Evolutionary conservation across 148 eudicot species (phyloP).

Genomic region (Camellia japonica): DNA sequence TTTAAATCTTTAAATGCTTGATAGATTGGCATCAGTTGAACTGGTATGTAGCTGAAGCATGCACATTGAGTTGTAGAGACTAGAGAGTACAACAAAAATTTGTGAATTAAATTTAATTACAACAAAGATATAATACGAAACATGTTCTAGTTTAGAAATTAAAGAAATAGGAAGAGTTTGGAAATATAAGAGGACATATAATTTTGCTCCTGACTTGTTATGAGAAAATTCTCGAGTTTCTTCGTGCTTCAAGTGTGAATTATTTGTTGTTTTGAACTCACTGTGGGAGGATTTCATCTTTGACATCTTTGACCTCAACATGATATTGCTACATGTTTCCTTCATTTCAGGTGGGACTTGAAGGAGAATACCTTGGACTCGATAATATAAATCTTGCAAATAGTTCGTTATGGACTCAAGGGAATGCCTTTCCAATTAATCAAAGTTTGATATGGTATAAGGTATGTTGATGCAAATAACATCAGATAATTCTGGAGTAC

Average conservation of each 20-base stretch:
- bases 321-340: background rate
- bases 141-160: background rate
- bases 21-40: background rate
- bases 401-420: conserved; percentile 43
- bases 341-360: conserved; percentile 42
- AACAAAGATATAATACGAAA: background rate
- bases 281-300: background rate
- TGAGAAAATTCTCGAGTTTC: background rate
- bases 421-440: conserved; percentile 31
- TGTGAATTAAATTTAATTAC: background rate
- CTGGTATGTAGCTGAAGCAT: background rate
- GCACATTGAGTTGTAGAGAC: conserved; percentile 3
- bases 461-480: conserved; percentile 24
- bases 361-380: conserved; percentile 53
- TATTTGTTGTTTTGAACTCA: background rate
- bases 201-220: background rate
- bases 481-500: background rate
- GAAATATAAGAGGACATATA: background rate
- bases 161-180: background rate
- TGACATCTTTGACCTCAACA: background rate
- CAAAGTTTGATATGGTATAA: conserved; percentile 54
- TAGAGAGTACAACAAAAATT: background rate
- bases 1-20: background rate
- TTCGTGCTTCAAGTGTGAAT: background rate
- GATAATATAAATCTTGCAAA: conserved; percentile 34